Evolutionary conservation across 148 eudicot genomes (phyloP), one percentile per base, ranked within the genome.

Genomic region (Rhododendron vialii): DNA sequence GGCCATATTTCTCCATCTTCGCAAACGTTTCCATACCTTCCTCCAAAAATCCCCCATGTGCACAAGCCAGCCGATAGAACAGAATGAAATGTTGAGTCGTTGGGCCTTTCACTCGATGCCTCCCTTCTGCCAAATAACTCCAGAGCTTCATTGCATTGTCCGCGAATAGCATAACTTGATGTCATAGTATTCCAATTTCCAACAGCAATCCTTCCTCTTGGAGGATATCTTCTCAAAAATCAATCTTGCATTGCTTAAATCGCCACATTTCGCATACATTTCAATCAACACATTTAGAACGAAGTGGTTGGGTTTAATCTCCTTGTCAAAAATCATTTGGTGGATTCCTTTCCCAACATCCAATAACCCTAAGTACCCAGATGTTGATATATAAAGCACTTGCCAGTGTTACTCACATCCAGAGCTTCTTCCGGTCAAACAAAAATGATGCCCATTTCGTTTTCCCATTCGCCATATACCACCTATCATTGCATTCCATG

Each of bases 181-280:
- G 2, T 36, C 38, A 36, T 36, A 36, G 38, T 36, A 36, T 36
- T 36, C 38, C 38, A 36, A 36, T 30, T 30, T 30, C 30, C 30
- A 30, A 30, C 38, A 36, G 38, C 38, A 36, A 36, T 36, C 38
- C 4, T 36, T 36, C 38, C 38, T 36, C 38, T 36, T 3, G 38
- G 38, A 36, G 30, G 30, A 30, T 85, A 33, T 89, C 50, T 74
- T 83, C 47, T 92, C 92, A 86, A 95, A 92, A 14, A 93, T 88
- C 57, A 78, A 82, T 36, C 88, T 87, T 51, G 98, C 98, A 81
- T 82, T 90, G 75, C 43, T 81, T 81, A 95, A 85, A 87, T 95
- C 95, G 76, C 96, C 96, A 88, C 95, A 95, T 87, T 95, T 95
- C 71, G 91, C 93, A 85, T 95, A 93, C 98, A 95, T 93, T 89